Evolutionary conservation across 805 yeast genomes (phyloP), one percentile per base, ranked within the genome.

Genomic region (Ogataea philodendri): DNA sequence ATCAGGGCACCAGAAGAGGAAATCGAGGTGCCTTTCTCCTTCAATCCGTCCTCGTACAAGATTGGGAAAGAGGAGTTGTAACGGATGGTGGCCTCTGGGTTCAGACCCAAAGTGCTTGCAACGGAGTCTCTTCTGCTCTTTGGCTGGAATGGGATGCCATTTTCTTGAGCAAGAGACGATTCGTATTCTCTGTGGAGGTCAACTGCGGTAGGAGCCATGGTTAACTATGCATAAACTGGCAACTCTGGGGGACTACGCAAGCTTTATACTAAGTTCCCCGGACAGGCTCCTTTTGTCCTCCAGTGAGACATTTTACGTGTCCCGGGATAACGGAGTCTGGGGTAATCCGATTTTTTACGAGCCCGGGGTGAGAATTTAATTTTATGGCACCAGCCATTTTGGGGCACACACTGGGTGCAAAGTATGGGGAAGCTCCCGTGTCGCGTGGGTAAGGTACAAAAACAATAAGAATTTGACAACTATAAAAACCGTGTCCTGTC

Each of bases 31-130:
- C 95, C 89, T 55, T 76, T 78, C 69, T 90, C 98, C 48, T 76
- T 69, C 44, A 90, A 72, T 45, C 94, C 97, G 60, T 93, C 98
- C 64, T 90, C 97, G 69, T 90, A 93, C 44, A 90, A 72, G 28
- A 86, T 76, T 49, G 97, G 95, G 19, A 89, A 84, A 25, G 96
- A 83, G 32, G 97, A 88, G 62, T 93, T 90, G 72, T 90, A 95
- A 60, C 87, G 84, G 49, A 84, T 77, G 15, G 67, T 59, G 13
- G 81, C 81, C 27, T 80, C 89, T 26, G 72, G 72, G 48, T 72
- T 70, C 43, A 84, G 69, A 24, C 70, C 72, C 30, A 75, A 42
- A 18, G 58, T 41, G 5, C 61, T 49, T 26, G 59, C 59, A 16
- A 61, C 61, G 17, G 61, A 49, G 17, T 46, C 49, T 29, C 56